phyloP scores from a whole-genome alignment of 2,329 filamentous ascomycete species.

The Apiospora hydei region DNA sequence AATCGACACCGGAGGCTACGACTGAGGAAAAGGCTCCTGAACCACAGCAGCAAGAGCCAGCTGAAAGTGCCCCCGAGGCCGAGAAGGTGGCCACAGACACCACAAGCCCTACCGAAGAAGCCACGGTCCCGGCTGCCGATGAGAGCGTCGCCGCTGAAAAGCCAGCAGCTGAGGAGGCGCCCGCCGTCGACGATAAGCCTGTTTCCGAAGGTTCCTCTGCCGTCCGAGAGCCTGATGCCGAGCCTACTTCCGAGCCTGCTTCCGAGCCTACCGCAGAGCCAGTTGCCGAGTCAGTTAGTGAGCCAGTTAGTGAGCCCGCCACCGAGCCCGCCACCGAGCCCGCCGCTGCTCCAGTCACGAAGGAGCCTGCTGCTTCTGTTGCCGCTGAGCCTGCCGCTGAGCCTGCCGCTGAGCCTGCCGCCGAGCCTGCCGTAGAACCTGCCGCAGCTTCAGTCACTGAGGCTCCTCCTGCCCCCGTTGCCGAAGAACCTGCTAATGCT shows the following conservation, averaged over 20 bases:
- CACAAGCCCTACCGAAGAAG: background rate
- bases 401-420: conserved; percentile 23
- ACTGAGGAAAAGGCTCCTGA: conserved; percentile 16
- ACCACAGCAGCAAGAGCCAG: background rate
- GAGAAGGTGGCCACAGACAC: conserved; percentile 11
- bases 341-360: conserved; percentile 8
- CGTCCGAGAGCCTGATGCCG: background rate
- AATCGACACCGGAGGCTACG: conserved; percentile 22
- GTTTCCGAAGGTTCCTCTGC: background rate
- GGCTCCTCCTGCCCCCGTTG: background rate
- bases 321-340: background rate
- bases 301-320: background rate
- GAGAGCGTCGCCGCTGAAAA: background rate
- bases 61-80: background rate
- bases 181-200: conserved; percentile 7
- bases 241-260: conserved; percentile 20
- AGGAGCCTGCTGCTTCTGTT: background rate
- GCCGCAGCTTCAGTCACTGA: conserved; percentile 5
- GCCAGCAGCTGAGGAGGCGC: conserved; percentile 25
- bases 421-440: conserved; percentile 30
- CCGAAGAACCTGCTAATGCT: background rate
- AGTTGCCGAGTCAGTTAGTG: background rate
- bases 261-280: background rate
- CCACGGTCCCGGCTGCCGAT: background rate
- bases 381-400: background rate